Evolutionary conservation across 495 filamentous ascomycete genomes (phyloP).

Genomic region (Evernia prunastri): DNA sequence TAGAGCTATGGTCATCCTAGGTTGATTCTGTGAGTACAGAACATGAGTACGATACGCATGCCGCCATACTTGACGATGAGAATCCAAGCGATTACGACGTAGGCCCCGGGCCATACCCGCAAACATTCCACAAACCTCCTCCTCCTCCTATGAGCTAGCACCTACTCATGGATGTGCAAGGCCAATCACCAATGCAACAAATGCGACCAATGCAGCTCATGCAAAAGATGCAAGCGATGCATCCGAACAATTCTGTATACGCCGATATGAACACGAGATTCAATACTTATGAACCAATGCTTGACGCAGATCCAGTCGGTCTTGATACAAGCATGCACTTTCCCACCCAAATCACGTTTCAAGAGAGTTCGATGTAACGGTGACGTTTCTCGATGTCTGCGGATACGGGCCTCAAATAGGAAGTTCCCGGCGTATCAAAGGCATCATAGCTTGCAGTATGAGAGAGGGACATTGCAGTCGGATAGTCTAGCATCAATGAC

Average conservation of each 20-base stretch:
- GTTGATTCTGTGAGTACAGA: conserved; percentile 77
- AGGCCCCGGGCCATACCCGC: conserved; percentile 61
- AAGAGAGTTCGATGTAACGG: conserved; percentile 24
- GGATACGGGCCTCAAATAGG: too few species aligned
- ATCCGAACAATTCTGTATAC: conserved; percentile 37
- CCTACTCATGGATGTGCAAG: conserved; percentile 30
- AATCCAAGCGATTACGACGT: conserved; percentile 56
- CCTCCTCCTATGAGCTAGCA: conserved; percentile 40
- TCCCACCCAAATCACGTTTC: conserved; percentile 66
- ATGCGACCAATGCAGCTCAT: conserved; percentile 33
- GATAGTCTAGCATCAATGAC: too few species aligned
- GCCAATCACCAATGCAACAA: conserved; percentile 26
- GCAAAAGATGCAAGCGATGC: conserved; percentile 24
- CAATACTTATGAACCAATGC: conserved; percentile 72
- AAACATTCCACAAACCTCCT: conserved; percentile 45
- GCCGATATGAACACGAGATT: conserved; percentile 61
- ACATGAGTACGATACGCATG: conserved; percentile 97
- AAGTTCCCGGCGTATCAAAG: too few species aligned
- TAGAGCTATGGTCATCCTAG: conserved; percentile 76
- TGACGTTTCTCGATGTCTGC: too few species aligned
- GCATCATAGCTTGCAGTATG: too few species aligned
- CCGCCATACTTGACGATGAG: conserved; percentile 84
- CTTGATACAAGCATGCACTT: conserved; percentile 91
- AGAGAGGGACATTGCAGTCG: too few species aligned
- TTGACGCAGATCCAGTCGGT: conserved; percentile 87